Base-by-base conservation (phyloP, 1,284 basidiomycete genomes). In the Ceratobasidium papillatum region DNA sequence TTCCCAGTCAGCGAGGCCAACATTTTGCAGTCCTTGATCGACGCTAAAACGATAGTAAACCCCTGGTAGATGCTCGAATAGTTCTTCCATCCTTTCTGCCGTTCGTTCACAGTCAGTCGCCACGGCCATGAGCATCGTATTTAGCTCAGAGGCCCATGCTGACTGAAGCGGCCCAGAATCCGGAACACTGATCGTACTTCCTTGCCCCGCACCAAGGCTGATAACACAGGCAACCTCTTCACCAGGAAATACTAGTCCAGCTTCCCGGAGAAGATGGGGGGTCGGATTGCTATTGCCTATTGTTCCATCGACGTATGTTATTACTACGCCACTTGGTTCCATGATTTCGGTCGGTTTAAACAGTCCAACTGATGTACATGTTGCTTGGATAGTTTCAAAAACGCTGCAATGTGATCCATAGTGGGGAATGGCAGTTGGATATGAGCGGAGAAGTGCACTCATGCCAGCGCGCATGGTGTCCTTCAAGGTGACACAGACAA, bases 191-290 rank as follows among this genome's bases (percentile, higher is more conserved):
- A 52, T 68, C 1, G 51, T 52, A 17, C 22, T 17, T 1, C 11
- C 3, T 36, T 68, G 65, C 27, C 65, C 65, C 9, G 65, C 36
- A n/a, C 65, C 65, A 22, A 68, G 25, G 65, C 65, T 68, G 17
- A 68, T 49, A 11, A 68, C 9, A 25, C 27, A 36, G 4, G 47
- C 19, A 17, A 54, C 19, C 30, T 32, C 14, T 3, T 14, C 2
- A 2, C 43, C 65, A 3, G 65, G 47, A 32, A 68, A 68, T 1
- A 68, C 17, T 4, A 22, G 14, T 7, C 25, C 19, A 12, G 65
- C 49, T 30, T 68, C 65, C 2, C 3, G 27, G 4, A 68, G 38
- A 27, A 68, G 30, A 8, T 49, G 30, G 2, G 25, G 47, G 7
- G 47, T 68, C 3, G 65, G 65, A 34, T 68, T 68, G 34, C 52